A percentile compares a stretch with the other conserved stretches of the same genome.
These are phyloP conservation scores for Colletotrichum eleusines DNA, from an alignment of 2,329 filamentous ascomycete species.

Conservation along the genomic window DNA sequence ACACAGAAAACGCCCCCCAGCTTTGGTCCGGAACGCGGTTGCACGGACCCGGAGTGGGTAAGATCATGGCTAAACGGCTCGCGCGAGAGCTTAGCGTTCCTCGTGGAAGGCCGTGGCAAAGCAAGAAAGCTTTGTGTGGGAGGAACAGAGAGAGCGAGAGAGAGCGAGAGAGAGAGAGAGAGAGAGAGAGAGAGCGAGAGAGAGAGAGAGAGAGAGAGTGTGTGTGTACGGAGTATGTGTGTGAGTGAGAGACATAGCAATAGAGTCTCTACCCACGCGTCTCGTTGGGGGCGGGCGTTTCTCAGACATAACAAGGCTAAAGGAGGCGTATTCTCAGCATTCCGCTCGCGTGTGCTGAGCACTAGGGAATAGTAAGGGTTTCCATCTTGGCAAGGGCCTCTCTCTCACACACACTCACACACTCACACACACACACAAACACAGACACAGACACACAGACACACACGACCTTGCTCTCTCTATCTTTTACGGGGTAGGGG, in stretches of 20 bases:
- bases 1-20: constrained; percentile 8
- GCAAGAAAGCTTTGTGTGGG: neutral
- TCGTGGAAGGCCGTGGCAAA: constrained; percentile 31
- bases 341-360: constrained; percentile 17
- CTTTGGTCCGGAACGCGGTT: constrained; percentile 33
- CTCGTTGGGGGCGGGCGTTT: constrained; percentile 14
- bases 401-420: neutral
- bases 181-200: neutral
- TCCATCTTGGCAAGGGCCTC: neutral
- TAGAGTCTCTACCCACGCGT: constrained; percentile 19
- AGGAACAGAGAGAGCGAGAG: neutral
- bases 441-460: too few relatives aligned
- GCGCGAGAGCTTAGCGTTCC: constrained; percentile 37
- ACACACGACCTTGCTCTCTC: neutral
- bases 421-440: neutral
- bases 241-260: constrained; percentile 8
- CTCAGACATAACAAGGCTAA: neutral
- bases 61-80: constrained; percentile 29
- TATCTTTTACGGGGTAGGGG: neutral
- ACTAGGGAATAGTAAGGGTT: constrained; percentile 7
- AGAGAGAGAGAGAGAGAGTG: constrained; percentile 1
- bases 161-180: neutral
- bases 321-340: constrained; percentile 5
- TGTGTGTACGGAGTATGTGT: too few relatives aligned
- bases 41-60: constrained; percentile 22